These are phyloP conservation scores for Hyaloscypha bicolor DNA, from an alignment of 495 filamentous ascomycete species.

Conservation along the genomic window DNA sequence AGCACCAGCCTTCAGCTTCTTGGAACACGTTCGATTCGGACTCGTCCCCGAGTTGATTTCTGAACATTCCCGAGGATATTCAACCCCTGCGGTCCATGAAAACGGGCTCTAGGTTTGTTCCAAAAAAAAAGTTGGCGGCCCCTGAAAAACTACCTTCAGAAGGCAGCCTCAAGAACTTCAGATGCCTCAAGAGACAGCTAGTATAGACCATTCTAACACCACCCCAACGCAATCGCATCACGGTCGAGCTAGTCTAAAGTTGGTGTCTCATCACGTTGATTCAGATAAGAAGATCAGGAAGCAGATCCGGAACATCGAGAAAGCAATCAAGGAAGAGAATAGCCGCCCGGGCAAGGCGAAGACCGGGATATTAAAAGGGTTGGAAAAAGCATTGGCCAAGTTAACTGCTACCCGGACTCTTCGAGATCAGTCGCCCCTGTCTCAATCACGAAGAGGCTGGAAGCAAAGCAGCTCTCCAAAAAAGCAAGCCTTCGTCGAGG, in stretches of 20 bases:
- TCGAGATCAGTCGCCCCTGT: background rate
- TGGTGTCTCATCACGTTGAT: background rate
- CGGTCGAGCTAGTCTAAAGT: background rate
- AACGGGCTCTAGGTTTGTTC: background rate
- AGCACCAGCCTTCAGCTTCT: too few species aligned
- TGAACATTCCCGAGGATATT: too few species aligned
- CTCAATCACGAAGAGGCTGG: background rate
- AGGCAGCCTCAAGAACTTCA: background rate
- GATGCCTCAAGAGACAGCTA: background rate
- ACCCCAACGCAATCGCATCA: background rate
- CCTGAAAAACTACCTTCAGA: background rate
- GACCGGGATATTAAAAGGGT: background rate
- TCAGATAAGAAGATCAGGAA: background rate
- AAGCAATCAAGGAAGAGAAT: conserved; percentile 1
- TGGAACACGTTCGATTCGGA: too few species aligned
- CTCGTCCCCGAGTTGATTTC: too few species aligned
- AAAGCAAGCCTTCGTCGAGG: background rate
- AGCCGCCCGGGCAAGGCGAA: background rate
- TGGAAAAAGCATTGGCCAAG: background rate
- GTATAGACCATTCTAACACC: background rate
- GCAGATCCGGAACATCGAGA: background rate
- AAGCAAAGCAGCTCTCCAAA: background rate
- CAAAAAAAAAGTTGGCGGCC: conserved; percentile 7
- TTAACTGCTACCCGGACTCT: background rate
- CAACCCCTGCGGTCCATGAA: background rate